Conservation (phyloP, 768 basidiomycete genomes). For the Pisolithus tinctorius region DNA sequence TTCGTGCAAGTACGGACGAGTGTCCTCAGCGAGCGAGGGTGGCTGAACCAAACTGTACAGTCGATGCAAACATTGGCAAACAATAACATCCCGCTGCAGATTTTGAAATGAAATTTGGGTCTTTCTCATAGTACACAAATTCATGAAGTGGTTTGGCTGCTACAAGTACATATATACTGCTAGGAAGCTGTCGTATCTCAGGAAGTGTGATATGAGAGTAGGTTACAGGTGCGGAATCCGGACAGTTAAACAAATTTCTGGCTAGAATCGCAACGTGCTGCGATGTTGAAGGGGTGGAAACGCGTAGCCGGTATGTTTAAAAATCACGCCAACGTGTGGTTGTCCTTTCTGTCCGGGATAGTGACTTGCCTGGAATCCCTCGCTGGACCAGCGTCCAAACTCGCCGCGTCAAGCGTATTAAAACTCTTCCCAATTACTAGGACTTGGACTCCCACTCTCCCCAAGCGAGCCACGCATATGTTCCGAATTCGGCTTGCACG, state of each 20-base stretch:
- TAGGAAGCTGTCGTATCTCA: too few relatives aligned
- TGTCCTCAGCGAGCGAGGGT: constrained; percentile 18
- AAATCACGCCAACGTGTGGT: too few relatives aligned
- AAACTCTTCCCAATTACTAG: neutral
- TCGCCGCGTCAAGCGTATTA: neutral
- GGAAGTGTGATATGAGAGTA: too few relatives aligned
- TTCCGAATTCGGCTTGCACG: neutral
- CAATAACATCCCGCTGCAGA: constrained; percentile 1
- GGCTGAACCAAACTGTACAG: constrained; percentile 30
- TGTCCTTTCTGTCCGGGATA: too few relatives aligned
- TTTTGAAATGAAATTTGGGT: too few relatives aligned
- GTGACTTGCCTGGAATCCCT: neutral
- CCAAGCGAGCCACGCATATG: too few relatives aligned
- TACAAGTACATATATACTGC: constrained; percentile 16
- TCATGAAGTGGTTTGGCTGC: constrained; percentile 2
- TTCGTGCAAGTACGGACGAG: constrained; percentile 9
- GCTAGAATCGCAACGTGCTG: too few relatives aligned
- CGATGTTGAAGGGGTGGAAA: too few relatives aligned
- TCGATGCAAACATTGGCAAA: constrained; percentile 24
- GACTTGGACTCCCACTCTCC: neutral
- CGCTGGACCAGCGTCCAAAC: neutral
- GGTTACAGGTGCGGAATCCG: too few relatives aligned
- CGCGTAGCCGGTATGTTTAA: too few relatives aligned
- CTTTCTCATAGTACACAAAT: too few relatives aligned
- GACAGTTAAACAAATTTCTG: too few relatives aligned